A percentile compares a stretch with the other conserved stretches of the same genome.
These are phyloP conservation scores for Sambucus nigra DNA, from an alignment of 129 eudicot genomes.

Conservation along the genomic window DNA sequence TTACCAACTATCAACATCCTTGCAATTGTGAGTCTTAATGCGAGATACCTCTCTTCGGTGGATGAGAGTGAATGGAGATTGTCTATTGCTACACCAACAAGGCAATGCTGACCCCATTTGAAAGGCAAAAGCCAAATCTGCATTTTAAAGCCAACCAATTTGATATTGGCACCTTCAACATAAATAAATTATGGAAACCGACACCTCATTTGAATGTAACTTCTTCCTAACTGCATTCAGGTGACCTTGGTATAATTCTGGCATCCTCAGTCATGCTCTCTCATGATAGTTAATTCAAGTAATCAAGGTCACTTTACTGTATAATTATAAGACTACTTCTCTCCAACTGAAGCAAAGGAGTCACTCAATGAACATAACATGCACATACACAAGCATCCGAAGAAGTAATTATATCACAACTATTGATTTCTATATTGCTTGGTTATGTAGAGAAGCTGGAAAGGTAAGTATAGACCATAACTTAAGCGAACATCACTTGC, in stretches of 20 bases:
- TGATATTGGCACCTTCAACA: slow-evolving; percentile 75
- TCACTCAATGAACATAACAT: slow-evolving; percentile 11
- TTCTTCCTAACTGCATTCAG: slow-evolving; percentile 42
- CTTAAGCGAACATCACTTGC: neutral
- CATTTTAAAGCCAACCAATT: slow-evolving; percentile 96
- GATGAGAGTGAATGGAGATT: slow-evolving; percentile 53
- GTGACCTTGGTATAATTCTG: slow-evolving; percentile 41
- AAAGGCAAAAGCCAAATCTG: slow-evolving; percentile 83
- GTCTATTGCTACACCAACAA: slow-evolving; percentile 87
- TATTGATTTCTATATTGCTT: no score
- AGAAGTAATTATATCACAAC: neutral
- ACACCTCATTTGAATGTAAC: slow-evolving; percentile 40
- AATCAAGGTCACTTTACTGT: slow-evolving; percentile 24
- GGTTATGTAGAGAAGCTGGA: slow-evolving; percentile 1
- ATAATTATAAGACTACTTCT: slow-evolving; percentile 15
- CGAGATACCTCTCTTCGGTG: slow-evolving; percentile 85
- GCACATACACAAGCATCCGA: neutral
- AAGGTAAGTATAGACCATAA: neutral
- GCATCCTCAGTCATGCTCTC: slow-evolving; percentile 30
- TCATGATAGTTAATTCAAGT: slow-evolving; percentile 13
- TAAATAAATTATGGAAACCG: slow-evolving; percentile 62
- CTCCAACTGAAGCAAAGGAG: no score
- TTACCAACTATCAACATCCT: slow-evolving; percentile 96
- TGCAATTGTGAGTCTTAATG: slow-evolving; percentile 64
- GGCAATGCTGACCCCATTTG: slow-evolving; percentile 83